phyloP scores from a whole-genome alignment of 345 rosid species.

The Lagerstroemia speciosa region DNA sequence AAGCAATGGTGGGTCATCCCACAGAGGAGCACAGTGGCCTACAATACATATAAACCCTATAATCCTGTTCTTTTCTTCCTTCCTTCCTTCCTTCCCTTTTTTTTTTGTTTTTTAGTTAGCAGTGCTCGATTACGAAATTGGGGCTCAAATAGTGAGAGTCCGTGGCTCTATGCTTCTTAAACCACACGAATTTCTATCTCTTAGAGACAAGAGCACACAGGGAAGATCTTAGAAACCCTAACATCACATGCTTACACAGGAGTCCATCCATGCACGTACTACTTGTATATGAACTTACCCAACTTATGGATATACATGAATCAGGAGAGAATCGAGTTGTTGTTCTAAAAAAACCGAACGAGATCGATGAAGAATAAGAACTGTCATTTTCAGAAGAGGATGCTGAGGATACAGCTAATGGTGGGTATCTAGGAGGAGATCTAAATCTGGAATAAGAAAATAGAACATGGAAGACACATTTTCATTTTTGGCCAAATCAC shows the following conservation, averaged over 20 bases:
- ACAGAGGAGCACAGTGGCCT: too few relatives aligned
- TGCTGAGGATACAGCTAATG: not conserved
- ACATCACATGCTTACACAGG: not conserved
- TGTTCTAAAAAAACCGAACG: not conserved
- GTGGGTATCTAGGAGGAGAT: slow-evolving; percentile 2
- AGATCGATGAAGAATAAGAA: not conserved
- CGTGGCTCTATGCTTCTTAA: slow-evolving; percentile 4
- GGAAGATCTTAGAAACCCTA: not conserved
- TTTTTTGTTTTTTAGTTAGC: not conserved
- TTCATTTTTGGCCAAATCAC: not conserved
- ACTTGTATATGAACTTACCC: too few relatives aligned
- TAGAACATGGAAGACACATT: slow-evolving; percentile 2
- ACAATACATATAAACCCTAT: too few relatives aligned
- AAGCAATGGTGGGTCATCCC: too few relatives aligned
- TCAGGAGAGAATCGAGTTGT: too few relatives aligned
- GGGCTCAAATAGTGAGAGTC: not conserved
- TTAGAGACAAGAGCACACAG: not conserved
- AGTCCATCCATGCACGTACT: too few relatives aligned
- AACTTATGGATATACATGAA: too few relatives aligned
- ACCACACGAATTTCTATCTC: not conserved
- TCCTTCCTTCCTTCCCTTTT: too few relatives aligned
- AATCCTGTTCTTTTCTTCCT: too few relatives aligned
- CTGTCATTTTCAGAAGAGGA: too few relatives aligned
- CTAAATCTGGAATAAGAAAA: not conserved
- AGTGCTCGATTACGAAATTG: not conserved